phyloP scores from a whole-genome alignment of 495 filamentous ascomycete genomes.

The Xylaria intraflava region DNA sequence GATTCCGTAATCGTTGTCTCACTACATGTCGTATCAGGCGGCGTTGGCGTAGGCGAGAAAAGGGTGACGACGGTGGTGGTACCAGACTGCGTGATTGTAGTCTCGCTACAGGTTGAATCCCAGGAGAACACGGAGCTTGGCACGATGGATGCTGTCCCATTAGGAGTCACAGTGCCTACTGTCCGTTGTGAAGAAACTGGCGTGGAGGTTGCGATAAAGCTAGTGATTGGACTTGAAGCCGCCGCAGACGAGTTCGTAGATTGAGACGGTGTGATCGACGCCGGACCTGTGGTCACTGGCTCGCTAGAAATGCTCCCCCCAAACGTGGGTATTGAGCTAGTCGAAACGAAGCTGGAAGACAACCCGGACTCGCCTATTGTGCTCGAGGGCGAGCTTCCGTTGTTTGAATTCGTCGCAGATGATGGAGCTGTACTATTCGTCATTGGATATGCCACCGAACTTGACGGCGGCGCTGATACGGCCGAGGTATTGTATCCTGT shows the following conservation, averaged over 20 bases:
- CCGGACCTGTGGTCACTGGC: not conserved
- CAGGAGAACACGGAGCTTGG: constrained; percentile 12
- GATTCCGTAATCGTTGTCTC: constrained; percentile 20
- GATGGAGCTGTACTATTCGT: constrained; percentile 6
- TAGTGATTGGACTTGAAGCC: not conserved
- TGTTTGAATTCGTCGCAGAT: not conserved
- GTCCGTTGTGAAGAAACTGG: constrained; percentile 7
- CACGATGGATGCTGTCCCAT: constrained; percentile 10
- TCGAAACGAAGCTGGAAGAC: not conserved
- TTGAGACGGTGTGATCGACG: not conserved
- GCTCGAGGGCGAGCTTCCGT: not conserved
- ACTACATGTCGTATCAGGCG: constrained; percentile 22
- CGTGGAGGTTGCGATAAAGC: constrained; percentile 3
- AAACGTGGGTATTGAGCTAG: not conserved
- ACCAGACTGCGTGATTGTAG: constrained; percentile 20
- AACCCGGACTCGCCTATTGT: not conserved
- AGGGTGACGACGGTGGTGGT: constrained; percentile 14
- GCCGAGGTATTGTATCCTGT: not conserved
- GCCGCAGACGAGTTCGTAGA: not conserved
- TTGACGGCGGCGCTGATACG: constrained; percentile 2
- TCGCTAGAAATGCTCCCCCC: not conserved
- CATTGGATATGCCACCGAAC: constrained; percentile 10
- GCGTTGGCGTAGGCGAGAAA: constrained; percentile 3
- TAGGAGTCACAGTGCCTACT: not conserved
- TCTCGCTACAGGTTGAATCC: constrained; percentile 26